Conservation (phyloP, 2,329 filamentous ascomycete genomes). For the Ascochyta koolunga region DNA sequence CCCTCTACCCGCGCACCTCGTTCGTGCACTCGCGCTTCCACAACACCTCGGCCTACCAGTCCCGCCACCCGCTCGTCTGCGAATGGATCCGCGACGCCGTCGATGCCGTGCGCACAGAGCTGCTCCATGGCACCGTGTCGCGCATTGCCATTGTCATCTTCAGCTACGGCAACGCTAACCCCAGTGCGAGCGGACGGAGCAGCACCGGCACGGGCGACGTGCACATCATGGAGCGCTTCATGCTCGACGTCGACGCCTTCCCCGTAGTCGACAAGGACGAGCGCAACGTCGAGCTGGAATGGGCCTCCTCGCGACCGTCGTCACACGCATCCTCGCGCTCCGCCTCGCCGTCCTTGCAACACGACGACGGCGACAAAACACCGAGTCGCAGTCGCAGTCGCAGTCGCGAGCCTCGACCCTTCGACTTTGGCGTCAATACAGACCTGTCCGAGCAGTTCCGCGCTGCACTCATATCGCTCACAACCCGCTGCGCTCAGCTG, state of each 20-base stretch:
- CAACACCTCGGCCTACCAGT: conserved; percentile 84
- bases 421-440: conserved; percentile 37
- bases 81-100: conserved; percentile 84
- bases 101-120: conserved; percentile 71
- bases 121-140: conserved; percentile 63
- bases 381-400: conserved; percentile 7
- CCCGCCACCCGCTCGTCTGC: conserved; percentile 83
- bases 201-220: conserved; percentile 34
- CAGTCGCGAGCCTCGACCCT: conserved; percentile 18
- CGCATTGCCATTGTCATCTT: conserved; percentile 64
- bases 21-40: conserved; percentile 83
- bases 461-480: conserved; percentile 68
- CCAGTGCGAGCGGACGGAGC: too few relatives aligned
- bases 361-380: conserved; percentile 13
- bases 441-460: conserved; percentile 77
- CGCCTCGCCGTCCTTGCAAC: conserved; percentile 1
- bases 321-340: conserved; percentile 3
- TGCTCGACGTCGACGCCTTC: conserved; percentile 65
- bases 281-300: conserved; percentile 59
- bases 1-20: conserved; percentile 76
- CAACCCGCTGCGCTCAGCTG: conserved; percentile 64
- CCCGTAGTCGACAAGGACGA: conserved; percentile 56
- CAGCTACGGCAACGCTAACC: conserved; percentile 40
- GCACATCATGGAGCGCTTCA: conserved; percentile 64
- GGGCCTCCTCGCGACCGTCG: conserved; percentile 23